Percentiles rank a stretch among this genome's conserved stretches.
phyloP scores from a whole-genome alignment of 2,329 filamentous ascomycete genomes.

The Diaporthe ilicicola region DNA sequence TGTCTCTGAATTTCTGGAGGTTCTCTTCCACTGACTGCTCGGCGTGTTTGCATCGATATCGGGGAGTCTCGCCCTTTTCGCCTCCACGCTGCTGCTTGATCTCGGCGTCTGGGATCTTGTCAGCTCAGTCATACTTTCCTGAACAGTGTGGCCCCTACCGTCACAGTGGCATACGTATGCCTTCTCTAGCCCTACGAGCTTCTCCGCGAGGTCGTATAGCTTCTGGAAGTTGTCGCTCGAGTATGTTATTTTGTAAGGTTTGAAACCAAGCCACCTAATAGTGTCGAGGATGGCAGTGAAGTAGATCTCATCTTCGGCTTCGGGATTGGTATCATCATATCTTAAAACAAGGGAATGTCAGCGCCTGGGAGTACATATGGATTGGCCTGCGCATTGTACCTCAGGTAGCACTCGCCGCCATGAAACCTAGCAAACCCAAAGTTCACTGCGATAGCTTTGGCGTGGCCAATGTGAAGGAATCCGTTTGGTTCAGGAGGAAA shows the following conservation, averaged over 20 bases:
- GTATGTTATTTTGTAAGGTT: slow-evolving; percentile 81
- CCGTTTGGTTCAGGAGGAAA: slow-evolving; percentile 93
- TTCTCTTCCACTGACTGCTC: slow-evolving; percentile 79
- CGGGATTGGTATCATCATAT: slow-evolving; percentile 96
- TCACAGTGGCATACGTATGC: slow-evolving; percentile 91
- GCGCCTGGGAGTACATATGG: background rate
- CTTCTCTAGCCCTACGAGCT: slow-evolving; percentile 75
- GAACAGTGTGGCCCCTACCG: background rate
- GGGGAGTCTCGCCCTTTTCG: slow-evolving; percentile 70
- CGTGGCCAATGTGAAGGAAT: slow-evolving; percentile 91
- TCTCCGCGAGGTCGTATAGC: slow-evolving; percentile 88
- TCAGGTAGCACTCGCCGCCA: slow-evolving; percentile 64
- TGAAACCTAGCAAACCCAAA: slow-evolving; percentile 92
- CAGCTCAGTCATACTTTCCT: background rate
- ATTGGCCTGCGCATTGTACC: background rate
- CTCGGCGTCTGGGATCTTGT: slow-evolving; percentile 64
- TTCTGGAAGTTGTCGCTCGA: slow-evolving; percentile 90
- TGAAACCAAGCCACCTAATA: slow-evolving; percentile 85
- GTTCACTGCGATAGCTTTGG: slow-evolving; percentile 95
- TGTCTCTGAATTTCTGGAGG: slow-evolving; percentile 83
- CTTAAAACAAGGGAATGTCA: slow-evolving; percentile 66
- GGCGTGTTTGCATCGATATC: slow-evolving; percentile 84
- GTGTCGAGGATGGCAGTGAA: slow-evolving; percentile 91
- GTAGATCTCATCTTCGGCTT: slow-evolving; percentile 89
- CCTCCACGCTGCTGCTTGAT: slow-evolving; percentile 89